Evolutionary conservation across 495 filamentous ascomycete species (phyloP), one percentile per base, ranked within the genome.

Genomic region (Schizothecium vesticola): DNA sequence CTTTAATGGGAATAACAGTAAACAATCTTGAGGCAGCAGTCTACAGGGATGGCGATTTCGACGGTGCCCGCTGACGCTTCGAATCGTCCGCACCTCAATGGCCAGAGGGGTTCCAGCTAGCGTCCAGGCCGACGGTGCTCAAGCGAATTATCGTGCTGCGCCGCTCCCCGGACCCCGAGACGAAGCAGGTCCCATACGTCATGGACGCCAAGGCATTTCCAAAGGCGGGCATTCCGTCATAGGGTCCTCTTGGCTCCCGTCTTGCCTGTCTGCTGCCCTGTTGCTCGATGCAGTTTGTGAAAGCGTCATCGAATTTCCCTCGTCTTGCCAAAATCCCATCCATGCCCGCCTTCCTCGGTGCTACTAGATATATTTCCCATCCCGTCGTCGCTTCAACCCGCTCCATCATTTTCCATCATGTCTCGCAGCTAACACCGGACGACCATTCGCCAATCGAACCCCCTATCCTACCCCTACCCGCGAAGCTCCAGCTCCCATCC

Each of bases 241-340:
- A n/a, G 43, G 43, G 33, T 43, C 33, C 13, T 43, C 33, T 43
- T 43, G 33, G 33, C 33, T 43, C 33, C 33, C 33, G 33, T 43
- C 33, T 43, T 13, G 33, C 12, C 33, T 43, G 33, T 28, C 61
- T 16, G 51, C 26, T 31, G 25, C 60, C 31, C 43, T n/a, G 43
- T 3, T 51, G 43, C 19, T 57, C 63, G 51, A 65, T 65, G 63
- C 63, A 24, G 55, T 28, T 57, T 29, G 63, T 19, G 36, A 55
- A 64, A 64, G 26, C 31, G 61, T 33, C 33, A 36, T 55, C 26
- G 55, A 55, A 65, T 65, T 65, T 57, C 63, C 63, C 63, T 65
- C 61, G 51, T 58, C 61, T 64, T 19, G 43, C 31, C 43, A 56
- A 64, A 43, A 64, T 61, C 60, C 60, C 26, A 61, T 61, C 60